Base-by-base conservation (phyloP, 1,284 basidiomycete species). In the Ganoderma leucocontextum region DNA sequence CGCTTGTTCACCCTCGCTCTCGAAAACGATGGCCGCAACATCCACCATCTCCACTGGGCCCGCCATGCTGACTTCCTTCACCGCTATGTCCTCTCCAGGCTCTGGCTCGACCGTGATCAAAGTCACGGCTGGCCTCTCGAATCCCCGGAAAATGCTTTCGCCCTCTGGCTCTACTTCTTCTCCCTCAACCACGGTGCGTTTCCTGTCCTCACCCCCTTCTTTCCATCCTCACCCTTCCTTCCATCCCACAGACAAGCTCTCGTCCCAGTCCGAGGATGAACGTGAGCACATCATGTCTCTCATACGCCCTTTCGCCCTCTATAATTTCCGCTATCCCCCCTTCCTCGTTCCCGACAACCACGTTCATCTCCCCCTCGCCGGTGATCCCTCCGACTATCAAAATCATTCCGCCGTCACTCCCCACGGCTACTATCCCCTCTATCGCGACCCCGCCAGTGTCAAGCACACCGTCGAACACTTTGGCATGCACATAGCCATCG, bases 1-100 rank as follows among this genome's bases (percentile, higher is more conserved):
- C 80, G 80, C 1, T 82, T 86, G 1, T 90, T 89, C 70, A 74
- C 91, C 53, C 87, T 95, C 84, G 78, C 92, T 72, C 79, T 88
- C 12, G 93, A 95, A 75, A 91, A 93, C 82, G 90, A 95, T 76
- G 92, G 91, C 29, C 87, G 86, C 79, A 95, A 95, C 76, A 79
- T 84, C 19, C 79, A 76, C 0, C 91, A 91, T 76, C 72, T 73
- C 44, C 80, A 85, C 53, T 81, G 80, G 61, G 89, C 85, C 0
- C 82, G 85, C 6, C 79, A 88, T 8, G 80, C 82, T 41, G 71
- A 73, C 13, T 87, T 86, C 66, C 80, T 86, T 15, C 81, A 85
- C 60, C 57, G 71, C 0, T 87, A 85, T 68, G 76, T 90, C 47
- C 80, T 81, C 52, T 72, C 75, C 35, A 79, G 82, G 12, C 79